These are phyloP conservation scores for Oxytropis ochrocephala DNA, from an alignment of 306 rosid genomes.

Conservation along the genomic window DNA sequence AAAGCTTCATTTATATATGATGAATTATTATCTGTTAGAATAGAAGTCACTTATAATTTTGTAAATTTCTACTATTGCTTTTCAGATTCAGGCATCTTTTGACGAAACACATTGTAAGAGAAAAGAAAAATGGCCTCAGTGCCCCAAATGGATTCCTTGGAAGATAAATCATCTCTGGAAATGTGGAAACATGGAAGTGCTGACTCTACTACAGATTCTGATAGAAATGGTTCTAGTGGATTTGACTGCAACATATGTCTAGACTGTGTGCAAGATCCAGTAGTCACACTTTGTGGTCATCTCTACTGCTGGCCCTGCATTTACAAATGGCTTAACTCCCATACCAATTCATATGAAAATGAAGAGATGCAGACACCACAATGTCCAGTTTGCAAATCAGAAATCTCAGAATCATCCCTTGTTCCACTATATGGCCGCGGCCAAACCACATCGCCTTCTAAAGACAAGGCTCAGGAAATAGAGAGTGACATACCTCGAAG, in stretches of 20 bases:
- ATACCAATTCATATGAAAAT: slow-evolving; percentile 17
- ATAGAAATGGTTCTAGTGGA: slow-evolving; percentile 31
- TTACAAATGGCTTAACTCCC: slow-evolving; percentile 70
- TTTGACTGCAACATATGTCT: slow-evolving; percentile 95
- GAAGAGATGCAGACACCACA: slow-evolving; percentile 30
- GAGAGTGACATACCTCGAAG: slow-evolving; percentile 53
- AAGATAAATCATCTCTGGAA: slow-evolving; percentile 33
- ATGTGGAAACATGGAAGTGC: slow-evolving; percentile 38
- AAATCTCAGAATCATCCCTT: slow-evolving; percentile 54
- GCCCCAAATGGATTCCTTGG: slow-evolving; percentile 21
- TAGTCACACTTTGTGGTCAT: slow-evolving; percentile 95
- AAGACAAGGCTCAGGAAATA: slow-evolving; percentile 26
- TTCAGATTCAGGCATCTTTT: slow-evolving; percentile 23
- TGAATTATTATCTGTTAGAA: background rate
- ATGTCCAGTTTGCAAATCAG: slow-evolving; percentile 91
- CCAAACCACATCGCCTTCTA: slow-evolving; percentile 35
- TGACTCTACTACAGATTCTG: slow-evolving; percentile 27
- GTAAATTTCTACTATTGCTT: background rate
- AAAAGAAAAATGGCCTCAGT: slow-evolving; percentile 33
- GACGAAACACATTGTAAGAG: background rate
- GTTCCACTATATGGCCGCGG: slow-evolving; percentile 73
- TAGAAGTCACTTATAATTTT: background rate
- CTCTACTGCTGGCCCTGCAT: slow-evolving; percentile 98
- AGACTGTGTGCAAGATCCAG: slow-evolving; percentile 76
- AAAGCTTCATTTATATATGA: background rate